Evolutionary conservation across 23 red algal genomes (phyloP), one percentile per base, ranked within the genome.

Genomic region (Chondrus crispus): DNA sequence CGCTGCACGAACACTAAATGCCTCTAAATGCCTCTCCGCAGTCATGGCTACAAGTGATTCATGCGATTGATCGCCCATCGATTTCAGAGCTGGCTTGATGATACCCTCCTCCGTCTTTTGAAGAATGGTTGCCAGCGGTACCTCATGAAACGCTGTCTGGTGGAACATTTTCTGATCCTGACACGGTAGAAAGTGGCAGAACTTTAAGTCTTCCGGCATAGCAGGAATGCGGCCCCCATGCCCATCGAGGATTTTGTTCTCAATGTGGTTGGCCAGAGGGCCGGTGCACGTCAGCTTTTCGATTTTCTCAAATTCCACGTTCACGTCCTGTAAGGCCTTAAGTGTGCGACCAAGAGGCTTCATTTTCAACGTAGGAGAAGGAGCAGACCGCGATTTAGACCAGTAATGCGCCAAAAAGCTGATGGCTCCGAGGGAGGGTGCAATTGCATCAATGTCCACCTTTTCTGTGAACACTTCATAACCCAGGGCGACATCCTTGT

Each of bases 371-470:
- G 28, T 20, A 3, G 64, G 85, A 9, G 37, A 36, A n/a, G 69
- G 39, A 35, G 35, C 13, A 57, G 37, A 22, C 66, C 69, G 20
- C 43, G 30, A 43, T 52, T 36, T 46, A 5, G 68, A 38, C 43
- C 66, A 76, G 55, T 88, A 88, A 11, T 77, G 44, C 6, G 68
- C 45, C 68, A 88, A 38, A 48, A 88, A 53, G 29, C 68, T 75
- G 35, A 88, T 12, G 18, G 62, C 45, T 50, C 85, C 85, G 13
- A 88, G 51, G 26, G 36, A 41, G 18, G 85, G 85, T 20, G 69
- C 55, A 18, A 13, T 2, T 38, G 55, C 46, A 38, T 88, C 45
- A 35, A 88, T n/a, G 43, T 68, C 41, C 52, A 68, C 85, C 32
- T 58, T 19, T 35, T 49, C 22, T 57, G 35, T 40, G 13, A 88